Percentiles rank a stretch among this genome's conserved stretches.
Conservation (phyloP, 164 flowering plant genomes). For the Magnolia kwangsiensis region DNA sequence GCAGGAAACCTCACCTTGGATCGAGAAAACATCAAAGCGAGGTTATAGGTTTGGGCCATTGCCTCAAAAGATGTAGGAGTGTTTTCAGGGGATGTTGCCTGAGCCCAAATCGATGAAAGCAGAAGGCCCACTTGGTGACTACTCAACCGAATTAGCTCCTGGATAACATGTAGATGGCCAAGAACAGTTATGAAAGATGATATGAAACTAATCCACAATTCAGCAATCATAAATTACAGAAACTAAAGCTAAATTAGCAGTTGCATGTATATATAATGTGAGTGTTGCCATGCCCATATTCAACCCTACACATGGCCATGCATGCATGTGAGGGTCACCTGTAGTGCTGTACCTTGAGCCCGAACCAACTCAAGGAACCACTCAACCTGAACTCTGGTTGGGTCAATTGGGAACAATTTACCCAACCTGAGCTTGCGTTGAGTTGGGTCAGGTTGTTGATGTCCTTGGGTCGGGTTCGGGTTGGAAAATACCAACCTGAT, state of each 20-base stretch:
- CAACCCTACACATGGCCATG: not conserved
- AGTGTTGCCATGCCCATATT: not conserved
- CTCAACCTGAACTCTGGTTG: too few relatives aligned
- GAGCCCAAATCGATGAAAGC: conserved; percentile 86
- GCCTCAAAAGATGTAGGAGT: conserved; percentile 75
- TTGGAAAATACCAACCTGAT: too few relatives aligned
- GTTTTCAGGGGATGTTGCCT: conserved; percentile 67
- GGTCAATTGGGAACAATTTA: too few relatives aligned
- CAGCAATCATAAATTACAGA: too few relatives aligned
- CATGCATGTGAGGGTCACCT: too few relatives aligned
- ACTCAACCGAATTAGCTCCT: conserved; percentile 63
- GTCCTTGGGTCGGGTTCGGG: too few relatives aligned
- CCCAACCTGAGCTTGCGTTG: too few relatives aligned
- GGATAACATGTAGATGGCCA: conserved; percentile 8
- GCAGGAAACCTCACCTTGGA: conserved; percentile 52
- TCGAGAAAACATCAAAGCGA: conserved; percentile 57
- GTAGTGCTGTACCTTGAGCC: too few relatives aligned
- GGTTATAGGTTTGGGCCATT: conserved; percentile 65
- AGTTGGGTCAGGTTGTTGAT: too few relatives aligned
- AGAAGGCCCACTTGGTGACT: conserved; percentile 80
- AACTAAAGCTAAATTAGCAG: conserved; percentile 2
- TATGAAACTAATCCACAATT: not conserved
- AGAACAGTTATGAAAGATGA: conserved; percentile 5
- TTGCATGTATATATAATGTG: conserved; percentile 1
- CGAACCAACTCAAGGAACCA: too few relatives aligned